Evolutionary conservation across 192 early-diverging fungal species (phyloP), one percentile per base, ranked within the genome.

Genomic region (Podila epicladia): DNA sequence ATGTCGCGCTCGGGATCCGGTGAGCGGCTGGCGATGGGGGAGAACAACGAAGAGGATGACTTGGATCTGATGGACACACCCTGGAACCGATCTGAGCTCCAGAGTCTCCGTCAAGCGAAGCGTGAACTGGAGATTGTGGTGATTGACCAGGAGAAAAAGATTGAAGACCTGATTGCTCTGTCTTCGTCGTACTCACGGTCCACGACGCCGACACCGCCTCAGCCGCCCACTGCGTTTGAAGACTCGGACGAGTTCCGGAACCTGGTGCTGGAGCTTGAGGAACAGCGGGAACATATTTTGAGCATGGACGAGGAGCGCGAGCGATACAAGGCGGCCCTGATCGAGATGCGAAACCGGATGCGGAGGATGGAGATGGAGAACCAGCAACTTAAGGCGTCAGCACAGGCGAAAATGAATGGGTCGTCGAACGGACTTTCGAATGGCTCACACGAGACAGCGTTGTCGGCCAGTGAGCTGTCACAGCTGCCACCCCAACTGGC

Each of bases 91-190:
- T 72, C 69, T 1, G 87, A 89, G 58, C 72, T 86, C 1, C 83
- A 83, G 51, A 79, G 72, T 19, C 70, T 86, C 4, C 31, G 73
- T 41, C 79, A 83, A 68, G 73, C 73, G 20, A 89, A 84, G 24
- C 76, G 85, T 4, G 87, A 89, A 55, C 79, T 91, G 15, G 88
- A 91, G 57, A 85, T 89, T 62, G 82, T 89, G 4, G 74, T 84
- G 22, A 65, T 64, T 29, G 85, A 87, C 28, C 82, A 84, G 38
- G 83, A 84, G 58, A 78, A 84, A 35, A 82, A 85, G 62, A 49
- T 85, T n/a, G 87, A 88, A 26, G 71, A 83, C 28, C 58, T 68
- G 59, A 55, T 55, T 55, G 53, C 53, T 22, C 11, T 55, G 53
- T 55, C 53, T n/a, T 55, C 53, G 53, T 55, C 53, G 5, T 55